Evolutionary conservation across 1,139 yeast genomes (phyloP).

Genomic region (Geotrichum candidum): DNA sequence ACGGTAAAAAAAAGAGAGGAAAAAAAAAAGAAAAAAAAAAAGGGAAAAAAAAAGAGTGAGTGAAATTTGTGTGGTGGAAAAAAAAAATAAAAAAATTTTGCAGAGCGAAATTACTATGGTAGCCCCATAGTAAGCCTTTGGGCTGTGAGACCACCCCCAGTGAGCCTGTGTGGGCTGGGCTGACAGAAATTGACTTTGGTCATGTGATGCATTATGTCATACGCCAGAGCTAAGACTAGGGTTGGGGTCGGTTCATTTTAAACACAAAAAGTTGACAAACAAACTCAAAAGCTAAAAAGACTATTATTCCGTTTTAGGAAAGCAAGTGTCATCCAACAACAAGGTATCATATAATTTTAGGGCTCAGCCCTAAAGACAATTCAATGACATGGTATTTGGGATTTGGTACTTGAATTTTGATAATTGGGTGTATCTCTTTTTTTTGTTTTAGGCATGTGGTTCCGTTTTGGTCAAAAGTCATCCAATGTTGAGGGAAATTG

Average conservation of each 20-base stretch:
- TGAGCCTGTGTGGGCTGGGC: not conserved
- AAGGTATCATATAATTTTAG: not conserved
- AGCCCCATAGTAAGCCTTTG: not conserved
- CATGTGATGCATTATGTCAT: not conserved
- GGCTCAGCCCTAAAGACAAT: not conserved
- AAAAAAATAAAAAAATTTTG: not conserved
- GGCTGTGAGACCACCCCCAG: too few species aligned
- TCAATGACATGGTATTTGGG: too few species aligned
- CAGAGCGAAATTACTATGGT: not conserved
- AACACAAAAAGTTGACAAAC: not conserved
- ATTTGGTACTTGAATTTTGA: too few species aligned
- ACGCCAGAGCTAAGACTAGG: not conserved
- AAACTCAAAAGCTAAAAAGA: too few species aligned
- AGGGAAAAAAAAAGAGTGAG: not conserved
- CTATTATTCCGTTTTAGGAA: not conserved
- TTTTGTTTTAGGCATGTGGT: too few species aligned
- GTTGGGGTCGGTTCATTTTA: not conserved
- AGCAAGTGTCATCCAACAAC: not conserved
- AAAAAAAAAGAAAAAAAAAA: too few species aligned
- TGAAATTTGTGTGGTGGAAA: not conserved
- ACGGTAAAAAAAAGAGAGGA: not conserved
- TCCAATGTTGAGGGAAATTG: too few species aligned
- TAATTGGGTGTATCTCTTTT: too few species aligned
- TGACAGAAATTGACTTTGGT: not conserved
- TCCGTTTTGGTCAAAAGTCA: too few species aligned